Conservation (phyloP, 2,329 filamentous ascomycete species). For the Eurotiales sp. region DNA sequence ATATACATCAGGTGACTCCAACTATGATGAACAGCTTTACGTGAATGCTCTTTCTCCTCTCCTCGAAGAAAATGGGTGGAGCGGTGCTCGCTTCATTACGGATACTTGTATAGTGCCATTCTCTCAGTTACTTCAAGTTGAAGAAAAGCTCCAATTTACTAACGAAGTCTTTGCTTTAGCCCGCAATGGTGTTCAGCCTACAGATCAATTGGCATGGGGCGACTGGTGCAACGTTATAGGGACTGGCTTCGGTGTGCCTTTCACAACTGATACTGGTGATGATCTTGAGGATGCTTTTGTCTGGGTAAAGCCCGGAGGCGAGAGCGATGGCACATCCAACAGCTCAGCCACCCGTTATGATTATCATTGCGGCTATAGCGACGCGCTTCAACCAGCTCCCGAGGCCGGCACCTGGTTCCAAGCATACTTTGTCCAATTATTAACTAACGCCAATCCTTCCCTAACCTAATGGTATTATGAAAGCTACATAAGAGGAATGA, state of each 20-base stretch:
- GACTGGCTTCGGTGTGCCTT: conserved; percentile 63
- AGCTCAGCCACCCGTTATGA: conserved; percentile 51
- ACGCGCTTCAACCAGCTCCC: conserved; percentile 61
- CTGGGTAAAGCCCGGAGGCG: conserved; percentile 66
- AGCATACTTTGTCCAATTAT: conserved; percentile 31
- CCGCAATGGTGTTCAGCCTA: conserved; percentile 61
- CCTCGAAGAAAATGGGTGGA: conserved; percentile 41
- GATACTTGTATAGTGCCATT: conserved; percentile 42
- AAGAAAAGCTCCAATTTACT: neutral
- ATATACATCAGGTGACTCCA: conserved; percentile 44
- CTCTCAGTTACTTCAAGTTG: neutral
- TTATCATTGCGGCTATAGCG: conserved; percentile 50
- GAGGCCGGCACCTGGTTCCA: conserved; percentile 68
- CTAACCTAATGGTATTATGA: conserved; percentile 13
- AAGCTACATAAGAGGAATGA: neutral
- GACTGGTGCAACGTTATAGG: conserved; percentile 66
- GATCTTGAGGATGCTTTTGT: conserved; percentile 62
- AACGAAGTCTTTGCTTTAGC: conserved; percentile 26
- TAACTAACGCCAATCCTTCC: conserved; percentile 26
- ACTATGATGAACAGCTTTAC: conserved; percentile 53
- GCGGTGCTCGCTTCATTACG: conserved; percentile 54
- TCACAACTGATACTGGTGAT: conserved; percentile 59
- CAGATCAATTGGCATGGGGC: conserved; percentile 54
- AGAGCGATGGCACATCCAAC: conserved; percentile 51
- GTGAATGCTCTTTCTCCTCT: conserved; percentile 51